Conservation (phyloP, 169 alveolate species). For the Eimeria tenella region DNA sequence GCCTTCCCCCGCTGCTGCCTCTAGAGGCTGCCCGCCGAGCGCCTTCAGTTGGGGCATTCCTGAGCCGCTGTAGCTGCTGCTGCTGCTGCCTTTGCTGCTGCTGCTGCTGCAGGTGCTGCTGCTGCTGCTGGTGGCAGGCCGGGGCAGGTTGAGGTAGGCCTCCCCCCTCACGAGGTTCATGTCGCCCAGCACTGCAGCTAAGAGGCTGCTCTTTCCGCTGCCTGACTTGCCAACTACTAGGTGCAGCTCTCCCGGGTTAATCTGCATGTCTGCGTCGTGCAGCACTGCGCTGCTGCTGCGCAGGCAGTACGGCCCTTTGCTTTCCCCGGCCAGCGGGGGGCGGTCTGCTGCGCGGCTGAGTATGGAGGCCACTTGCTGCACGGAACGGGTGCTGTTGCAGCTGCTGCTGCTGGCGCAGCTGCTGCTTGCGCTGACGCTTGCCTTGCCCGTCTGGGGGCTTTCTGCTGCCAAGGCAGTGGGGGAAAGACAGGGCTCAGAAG, state of each 20-base stretch:
- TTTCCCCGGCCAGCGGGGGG: background rate
- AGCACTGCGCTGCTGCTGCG: conserved; percentile 69
- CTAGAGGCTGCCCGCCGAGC: background rate
- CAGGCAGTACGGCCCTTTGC: background rate
- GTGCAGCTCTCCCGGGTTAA: conserved; percentile 54
- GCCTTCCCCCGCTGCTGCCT: background rate
- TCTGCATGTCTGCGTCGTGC: conserved; percentile 17
- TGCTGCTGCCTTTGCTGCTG: conserved; percentile 15
- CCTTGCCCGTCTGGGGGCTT: conserved; percentile 2
- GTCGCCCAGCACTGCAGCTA: conserved; percentile 49
- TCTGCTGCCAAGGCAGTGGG: conserved; percentile 11
- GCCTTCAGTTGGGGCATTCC: background rate
- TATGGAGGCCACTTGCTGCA: no score
- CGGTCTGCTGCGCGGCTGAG: background rate
- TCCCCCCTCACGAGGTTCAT: conserved; percentile 33
- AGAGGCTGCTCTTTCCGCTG: conserved; percentile 70
- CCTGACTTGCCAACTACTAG: conserved; percentile 44
- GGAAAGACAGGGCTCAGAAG: background rate
- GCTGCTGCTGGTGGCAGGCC: conserved; percentile 45
- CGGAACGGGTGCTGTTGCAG: background rate
- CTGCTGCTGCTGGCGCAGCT: background rate
- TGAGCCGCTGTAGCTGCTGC: background rate
- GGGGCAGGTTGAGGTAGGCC: conserved; percentile 46
- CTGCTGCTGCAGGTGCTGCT: background rate
- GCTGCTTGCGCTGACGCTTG: conserved; percentile 28